Conservation (phyloP, 2,329 filamentous ascomycete genomes). For the Teratosphaeria nubilosa region DNA sequence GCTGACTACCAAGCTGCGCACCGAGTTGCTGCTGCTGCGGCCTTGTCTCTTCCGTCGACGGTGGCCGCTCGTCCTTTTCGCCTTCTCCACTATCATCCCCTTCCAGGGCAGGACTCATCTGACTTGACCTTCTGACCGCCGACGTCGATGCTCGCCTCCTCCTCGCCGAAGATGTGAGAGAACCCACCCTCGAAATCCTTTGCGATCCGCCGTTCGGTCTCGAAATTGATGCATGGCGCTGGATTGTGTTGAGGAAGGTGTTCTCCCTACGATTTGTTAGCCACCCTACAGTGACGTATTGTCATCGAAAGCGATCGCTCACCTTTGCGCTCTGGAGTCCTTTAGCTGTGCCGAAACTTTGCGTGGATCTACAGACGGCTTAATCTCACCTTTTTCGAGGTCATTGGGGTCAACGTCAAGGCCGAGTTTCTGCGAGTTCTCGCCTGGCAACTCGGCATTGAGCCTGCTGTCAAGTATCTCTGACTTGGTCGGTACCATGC, state of each 20-base stretch:
- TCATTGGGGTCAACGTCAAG: constrained; percentile 34
- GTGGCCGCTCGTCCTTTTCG: constrained; percentile 2
- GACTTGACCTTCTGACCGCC: constrained; percentile 2
- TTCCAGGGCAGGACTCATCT: constrained; percentile 18
- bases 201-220: constrained; percentile 5
- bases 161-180: constrained; percentile 12
- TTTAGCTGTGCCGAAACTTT: constrained; percentile 37
- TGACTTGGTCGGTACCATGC: constrained; percentile 39
- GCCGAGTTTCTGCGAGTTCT: constrained; percentile 19
- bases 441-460: constrained; percentile 12
- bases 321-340: constrained; percentile 32
- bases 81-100: constrained; percentile 16
- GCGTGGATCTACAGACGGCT: constrained; percentile 27
- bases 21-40: not conserved
- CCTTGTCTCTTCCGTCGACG: not conserved
- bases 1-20: not conserved
- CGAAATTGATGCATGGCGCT: constrained; percentile 9
- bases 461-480: constrained; percentile 25
- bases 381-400: constrained; percentile 34
- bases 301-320: not conserved
- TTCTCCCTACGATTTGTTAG: constrained; percentile 7
- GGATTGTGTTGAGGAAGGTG: constrained; percentile 16
- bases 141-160: constrained; percentile 4
- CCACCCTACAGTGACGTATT: no score
- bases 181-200: constrained; percentile 12